Base-by-base conservation (phyloP, 352 stramenopile species). In the Blastocystis hominis region DNA sequence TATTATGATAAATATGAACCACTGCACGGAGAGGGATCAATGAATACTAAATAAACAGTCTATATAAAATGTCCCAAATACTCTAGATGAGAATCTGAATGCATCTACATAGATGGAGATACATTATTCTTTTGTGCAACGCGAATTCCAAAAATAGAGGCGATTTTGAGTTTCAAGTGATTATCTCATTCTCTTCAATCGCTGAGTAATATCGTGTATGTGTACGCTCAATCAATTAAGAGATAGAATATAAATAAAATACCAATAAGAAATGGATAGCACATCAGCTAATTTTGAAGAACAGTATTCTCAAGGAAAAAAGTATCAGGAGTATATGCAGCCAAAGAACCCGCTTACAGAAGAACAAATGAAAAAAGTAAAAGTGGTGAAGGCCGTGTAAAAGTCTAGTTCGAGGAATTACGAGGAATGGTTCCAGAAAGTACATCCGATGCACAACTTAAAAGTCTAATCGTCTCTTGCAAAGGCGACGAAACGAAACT, bases 401-500 rank as follows among this genome's bases (percentile, higher is more conserved):
- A 42, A 0, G 15, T 62, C 17, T 64, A 80, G 70, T 20, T 80
- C 9, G 70, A 61, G 13, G 70, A 80, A 61, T 66, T 64, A 40
- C 47, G 70, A 10, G n/a, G 4, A 34, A 42, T 80, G 24, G 70
- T 80, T 50, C 70, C 70, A 4, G 70, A 80, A 46, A 47, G 54
- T 38, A 80, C 53, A 36, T 38, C 42, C 10, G 70, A 80, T 34
- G 54, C 70, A 20, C 54, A 80, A 47, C 42, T 80, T 13, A 42
- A 64, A 44, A 61, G 70, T 34, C 24, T 80, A 6, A 66, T 80
- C 47, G 4, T 80, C 6, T 80, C 70, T 10, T 63, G 70, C 54
- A 46, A 80, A 36, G 70, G 70, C 10, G 47, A 80, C 56, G 15
- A 24, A 62, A 40, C 40, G 3, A 62, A 80, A 64, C 6, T 80